Evolutionary conservation across 2,329 filamentous ascomycete genomes (phyloP).

Genomic region (Aspergillus flavus): DNA sequence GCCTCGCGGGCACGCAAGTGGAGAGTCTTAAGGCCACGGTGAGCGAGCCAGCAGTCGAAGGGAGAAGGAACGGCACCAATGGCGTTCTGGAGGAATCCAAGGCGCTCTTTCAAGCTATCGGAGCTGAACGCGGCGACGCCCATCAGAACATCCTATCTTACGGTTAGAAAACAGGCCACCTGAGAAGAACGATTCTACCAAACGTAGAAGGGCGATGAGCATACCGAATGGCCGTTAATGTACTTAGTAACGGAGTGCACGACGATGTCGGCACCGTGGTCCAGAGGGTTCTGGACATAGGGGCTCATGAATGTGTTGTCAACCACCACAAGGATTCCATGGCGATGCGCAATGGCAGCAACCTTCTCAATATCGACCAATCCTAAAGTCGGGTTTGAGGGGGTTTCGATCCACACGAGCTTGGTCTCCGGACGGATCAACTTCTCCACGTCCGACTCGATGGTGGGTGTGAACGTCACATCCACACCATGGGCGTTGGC

Average conservation of each 20-base stretch:
- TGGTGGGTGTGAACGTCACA: slow-evolving; percentile 90
- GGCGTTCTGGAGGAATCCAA: slow-evolving; percentile 94
- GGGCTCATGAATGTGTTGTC: slow-evolving; percentile 98
- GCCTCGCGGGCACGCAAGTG: slow-evolving; percentile 90
- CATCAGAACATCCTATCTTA: slow-evolving; percentile 82
- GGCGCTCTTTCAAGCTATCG: slow-evolving; percentile 71
- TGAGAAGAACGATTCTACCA: neutral
- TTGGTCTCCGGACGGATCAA: slow-evolving; percentile 89
- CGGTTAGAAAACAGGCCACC: slow-evolving; percentile 11
- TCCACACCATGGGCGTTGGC: slow-evolving; percentile 90
- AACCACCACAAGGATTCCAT: slow-evolving; percentile 93
- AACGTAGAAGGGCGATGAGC: slow-evolving; percentile 14
- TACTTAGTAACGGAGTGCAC: slow-evolving; percentile 98
- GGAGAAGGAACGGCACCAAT: slow-evolving; percentile 92
- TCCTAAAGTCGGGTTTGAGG: slow-evolving; percentile 90
- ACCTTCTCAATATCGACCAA: slow-evolving; percentile 92
- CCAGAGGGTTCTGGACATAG: slow-evolving; percentile 94
- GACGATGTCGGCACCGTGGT: slow-evolving; percentile 94
- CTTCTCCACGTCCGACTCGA: slow-evolving; percentile 82
- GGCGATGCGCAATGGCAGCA: slow-evolving; percentile 77
- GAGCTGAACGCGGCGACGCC: slow-evolving; percentile 95
- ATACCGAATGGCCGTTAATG: slow-evolving; percentile 85
- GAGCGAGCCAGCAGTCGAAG: slow-evolving; percentile 97
- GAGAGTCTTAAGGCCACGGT: slow-evolving; percentile 94
- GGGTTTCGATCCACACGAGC: slow-evolving; percentile 95